Evolutionary conservation across 2,329 filamentous ascomycete species (phyloP), one percentile per base, ranked within the genome.

Genomic region (Fusarium keratoplasticum): DNA sequence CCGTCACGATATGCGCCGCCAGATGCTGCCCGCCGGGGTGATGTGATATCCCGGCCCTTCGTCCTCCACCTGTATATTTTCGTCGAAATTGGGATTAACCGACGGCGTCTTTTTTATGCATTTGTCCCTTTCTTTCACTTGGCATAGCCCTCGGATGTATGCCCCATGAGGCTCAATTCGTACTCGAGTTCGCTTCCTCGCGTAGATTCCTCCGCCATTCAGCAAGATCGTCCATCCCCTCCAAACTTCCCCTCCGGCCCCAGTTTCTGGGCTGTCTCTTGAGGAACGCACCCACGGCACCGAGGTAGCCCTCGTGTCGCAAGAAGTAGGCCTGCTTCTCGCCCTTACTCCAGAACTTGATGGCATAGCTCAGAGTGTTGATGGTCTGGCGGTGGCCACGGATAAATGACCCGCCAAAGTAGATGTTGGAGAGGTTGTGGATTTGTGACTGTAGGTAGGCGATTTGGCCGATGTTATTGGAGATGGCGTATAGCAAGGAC

Each of bases 401-500:
- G 80, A 99, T 98, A 81, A 98, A 99, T 8, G 94, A 96, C 27
- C 96, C 96, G 25, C 96, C 96, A 83, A 99, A 99, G 86, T 99
- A 99, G 70, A 99, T 98, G 80, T 96, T 92, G 72, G 94, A 93
- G 29, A 98, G 87, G 54, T 93, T 90, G 84, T 99, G 96, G 80
- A 98, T 96, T 82, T 98, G 95, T 7, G 95, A 96, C 81, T 98
- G 96, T n/a, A 99, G 87, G 82, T 96, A 98, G 50, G 96, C 95
- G 77, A 99, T 97, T 85, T 99, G 96, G 18, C 96, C 96, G 73
- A 98, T 98, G 84, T 98, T 98, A 86, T 98, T 98, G 82, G 93
- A 96, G 76, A 98, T 95, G 27, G 96, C 96, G 83, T 98, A 99
- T 0, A 99, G 89, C 20, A 99, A 88, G 55, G 95, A 98, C 35